These are phyloP conservation scores for Barbarea vulgaris DNA, from an alignment of 345 rosid genomes.

Conservation along the genomic window DNA sequence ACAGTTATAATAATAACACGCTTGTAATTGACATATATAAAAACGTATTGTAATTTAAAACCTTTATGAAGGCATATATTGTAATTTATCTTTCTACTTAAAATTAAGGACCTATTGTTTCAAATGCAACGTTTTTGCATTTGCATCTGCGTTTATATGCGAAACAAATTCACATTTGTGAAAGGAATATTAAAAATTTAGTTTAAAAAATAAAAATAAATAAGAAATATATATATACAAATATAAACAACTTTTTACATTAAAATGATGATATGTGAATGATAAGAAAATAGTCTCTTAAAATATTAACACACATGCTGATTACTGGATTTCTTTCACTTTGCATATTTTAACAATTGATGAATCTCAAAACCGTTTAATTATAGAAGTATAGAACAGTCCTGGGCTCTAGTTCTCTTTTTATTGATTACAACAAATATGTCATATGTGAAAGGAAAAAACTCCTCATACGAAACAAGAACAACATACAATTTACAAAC, in stretches of 20 bases:
- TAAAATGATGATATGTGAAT: background rate
- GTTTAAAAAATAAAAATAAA: background rate
- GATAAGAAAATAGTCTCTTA: background rate
- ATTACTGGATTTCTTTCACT: background rate
- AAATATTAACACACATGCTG: background rate
- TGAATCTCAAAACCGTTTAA: background rate
- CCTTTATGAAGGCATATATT: background rate
- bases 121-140: background rate
- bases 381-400: background rate
- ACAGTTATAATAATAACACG: background rate
- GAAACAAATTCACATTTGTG: background rate
- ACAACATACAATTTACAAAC: background rate
- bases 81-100: background rate
- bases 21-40: background rate
- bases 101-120: background rate
- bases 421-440: background rate
- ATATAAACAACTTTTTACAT: background rate
- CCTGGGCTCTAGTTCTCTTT: background rate
- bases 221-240: too few species aligned
- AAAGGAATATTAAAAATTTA: background rate
- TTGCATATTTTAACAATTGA: background rate
- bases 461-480: too few species aligned
- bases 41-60: conserved; percentile 10
- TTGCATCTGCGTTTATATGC: background rate
- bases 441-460: background rate